These are phyloP conservation scores for Dispira simplex DNA, from an alignment of 192 early-diverging fungal genomes.

Conservation along the genomic window DNA sequence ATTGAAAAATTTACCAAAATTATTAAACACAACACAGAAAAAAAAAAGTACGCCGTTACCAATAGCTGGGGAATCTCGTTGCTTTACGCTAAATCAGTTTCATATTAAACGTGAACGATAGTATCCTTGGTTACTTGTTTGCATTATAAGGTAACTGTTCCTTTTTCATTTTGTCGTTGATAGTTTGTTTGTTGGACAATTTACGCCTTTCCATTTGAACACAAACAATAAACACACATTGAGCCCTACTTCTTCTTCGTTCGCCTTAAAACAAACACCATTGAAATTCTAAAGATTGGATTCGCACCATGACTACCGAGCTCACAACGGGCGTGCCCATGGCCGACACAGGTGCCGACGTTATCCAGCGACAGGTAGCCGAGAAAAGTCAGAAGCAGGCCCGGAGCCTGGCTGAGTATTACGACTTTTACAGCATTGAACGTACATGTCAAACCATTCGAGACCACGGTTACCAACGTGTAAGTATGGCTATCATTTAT, in stretches of 20 bases:
- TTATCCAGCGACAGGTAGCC: constrained; percentile 5
- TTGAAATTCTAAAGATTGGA: neutral
- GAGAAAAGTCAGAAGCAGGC: neutral
- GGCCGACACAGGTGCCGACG: neutral
- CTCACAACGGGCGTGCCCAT: neutral
- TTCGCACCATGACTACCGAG: neutral
- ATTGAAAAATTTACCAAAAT: too few relatives aligned
- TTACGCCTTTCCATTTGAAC: neutral
- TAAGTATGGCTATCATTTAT: neutral
- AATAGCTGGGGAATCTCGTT: too few relatives aligned
- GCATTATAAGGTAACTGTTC: neutral
- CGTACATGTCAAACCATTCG: neutral
- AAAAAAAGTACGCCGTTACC: too few relatives aligned
- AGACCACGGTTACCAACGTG: neutral
- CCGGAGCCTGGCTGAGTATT: neutral
- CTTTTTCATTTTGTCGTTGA: too few relatives aligned
- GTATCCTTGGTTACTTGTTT: too few relatives aligned
- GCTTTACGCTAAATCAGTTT: too few relatives aligned
- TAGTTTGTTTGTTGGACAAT: neutral
- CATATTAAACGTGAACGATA: too few relatives aligned
- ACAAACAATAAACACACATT: neutral
- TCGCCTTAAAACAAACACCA: neutral
- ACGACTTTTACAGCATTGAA: constrained; percentile 1
- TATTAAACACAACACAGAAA: too few relatives aligned
- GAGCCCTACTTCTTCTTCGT: neutral